Evolutionary conservation across 495 filamentous ascomycete species (phyloP), one percentile per base, ranked within the genome.

Genomic region (Xylaria curta): DNA sequence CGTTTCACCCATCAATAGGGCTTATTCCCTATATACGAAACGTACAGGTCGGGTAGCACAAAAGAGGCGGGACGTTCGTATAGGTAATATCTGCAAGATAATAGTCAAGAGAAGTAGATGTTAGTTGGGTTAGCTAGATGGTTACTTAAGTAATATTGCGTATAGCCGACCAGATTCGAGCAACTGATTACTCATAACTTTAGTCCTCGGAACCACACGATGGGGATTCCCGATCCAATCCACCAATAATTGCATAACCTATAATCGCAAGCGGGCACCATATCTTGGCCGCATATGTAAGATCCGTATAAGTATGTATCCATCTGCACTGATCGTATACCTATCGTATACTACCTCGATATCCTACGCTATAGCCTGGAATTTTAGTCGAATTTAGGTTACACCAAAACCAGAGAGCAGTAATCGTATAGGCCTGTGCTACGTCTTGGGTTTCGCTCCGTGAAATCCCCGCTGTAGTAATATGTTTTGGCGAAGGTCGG

Each of bases 311-410:
- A 15, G 9, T 13, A 51, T 66, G 63, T 28, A 38, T 33, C 26
- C 19, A 49, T 13, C 46, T 66, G 63, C 63, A 66, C 63, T 24
- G 17, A 66, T 53, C 63, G 63, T 66, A 53, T 66, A 40, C 9
- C 9, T 46, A 53, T 47, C 28, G 17, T 33, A 33, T 21, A 33
- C 2, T 28, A 58, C 31, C 28, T 42, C 9, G 10, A 13, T 42
- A 42, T 42, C 38, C 0, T 42, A 42, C 10, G 38, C 38, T 42
- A 42, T 42, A 13, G 13, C 31, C 58, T 38, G 58, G 21, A n/a
- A 4, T 49, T 53, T 46, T 47, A 8, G 61, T 46, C 19, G 21
- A 6, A 8, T 33, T 63, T 47, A 13, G 12, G 61, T 47, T 47
- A 47, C 61, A 47, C 33, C 8, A 8, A 59, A 19, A 5, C 12